phyloP scores from a whole-genome alignment of 495 filamentous ascomycete genomes.

The Podospora didyma region DNA sequence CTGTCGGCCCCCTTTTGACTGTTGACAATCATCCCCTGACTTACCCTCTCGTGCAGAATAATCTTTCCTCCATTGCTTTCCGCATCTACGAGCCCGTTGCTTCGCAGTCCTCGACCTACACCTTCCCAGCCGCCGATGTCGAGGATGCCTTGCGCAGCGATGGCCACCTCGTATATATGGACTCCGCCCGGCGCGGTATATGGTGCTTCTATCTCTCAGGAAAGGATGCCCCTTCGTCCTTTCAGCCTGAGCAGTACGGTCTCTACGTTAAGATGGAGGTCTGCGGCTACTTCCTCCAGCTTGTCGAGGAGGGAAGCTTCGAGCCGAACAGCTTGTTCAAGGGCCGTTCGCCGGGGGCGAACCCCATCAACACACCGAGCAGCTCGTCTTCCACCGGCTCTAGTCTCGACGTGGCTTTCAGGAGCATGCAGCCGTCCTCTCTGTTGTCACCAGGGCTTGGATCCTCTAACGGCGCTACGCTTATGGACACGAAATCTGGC shows the following conservation, averaged over 20 bases:
- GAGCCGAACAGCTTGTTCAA: constrained; percentile 43
- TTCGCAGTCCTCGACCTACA: constrained; percentile 33
- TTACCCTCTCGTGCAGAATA: constrained; percentile 33
- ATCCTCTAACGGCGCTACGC: constrained; percentile 1
- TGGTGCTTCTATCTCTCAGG: constrained; percentile 46
- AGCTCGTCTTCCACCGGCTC: constrained; percentile 47
- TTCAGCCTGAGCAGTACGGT: constrained; percentile 20
- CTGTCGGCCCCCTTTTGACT: not conserved
- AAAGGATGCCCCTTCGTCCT: constrained; percentile 25
- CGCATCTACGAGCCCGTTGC: constrained; percentile 45
- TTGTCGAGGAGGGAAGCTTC: constrained; percentile 42
- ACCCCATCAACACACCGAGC: constrained; percentile 41
- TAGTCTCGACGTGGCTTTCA: constrained; percentile 34
- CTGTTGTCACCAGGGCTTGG: constrained; percentile 6
- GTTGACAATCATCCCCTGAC: not conserved
- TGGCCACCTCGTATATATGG: constrained; percentile 48
- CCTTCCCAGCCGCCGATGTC: constrained; percentile 38
- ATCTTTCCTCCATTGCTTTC: constrained; percentile 41
- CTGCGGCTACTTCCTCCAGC: constrained; percentile 34
- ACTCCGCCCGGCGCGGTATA: constrained; percentile 42
- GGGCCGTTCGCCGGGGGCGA: constrained; percentile 31
- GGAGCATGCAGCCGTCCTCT: constrained; percentile 28
- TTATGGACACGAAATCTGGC: constrained; percentile 27
- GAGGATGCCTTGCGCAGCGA: constrained; percentile 44
- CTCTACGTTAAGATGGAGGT: constrained; percentile 34